phyloP scores from a whole-genome alignment of 495 filamentous ascomycete species.

The Neurospora terricola region DNA sequence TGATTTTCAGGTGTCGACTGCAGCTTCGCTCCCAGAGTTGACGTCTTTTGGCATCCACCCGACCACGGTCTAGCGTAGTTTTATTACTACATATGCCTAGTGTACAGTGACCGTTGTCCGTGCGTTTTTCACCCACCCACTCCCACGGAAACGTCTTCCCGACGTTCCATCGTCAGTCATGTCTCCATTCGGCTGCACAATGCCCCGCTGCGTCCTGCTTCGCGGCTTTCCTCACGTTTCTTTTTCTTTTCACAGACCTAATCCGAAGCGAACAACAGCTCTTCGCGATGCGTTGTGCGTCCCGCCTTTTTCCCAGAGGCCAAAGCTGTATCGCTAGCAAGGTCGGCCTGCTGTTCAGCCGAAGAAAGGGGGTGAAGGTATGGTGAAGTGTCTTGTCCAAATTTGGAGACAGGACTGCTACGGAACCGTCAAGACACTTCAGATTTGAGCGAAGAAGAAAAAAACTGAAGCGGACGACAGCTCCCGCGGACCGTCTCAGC shows the following conservation, averaged over 20 bases:
- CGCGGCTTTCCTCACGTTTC: background rate
- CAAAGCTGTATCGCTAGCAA: background rate
- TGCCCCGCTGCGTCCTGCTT: background rate
- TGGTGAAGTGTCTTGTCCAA: background rate
- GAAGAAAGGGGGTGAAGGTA: background rate
- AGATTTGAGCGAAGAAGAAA: background rate
- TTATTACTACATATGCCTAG: background rate
- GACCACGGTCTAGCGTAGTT: background rate
- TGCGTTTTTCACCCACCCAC: background rate
- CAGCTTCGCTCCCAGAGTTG: background rate
- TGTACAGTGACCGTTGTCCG: background rate
- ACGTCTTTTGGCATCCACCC: background rate
- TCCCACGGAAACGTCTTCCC: background rate
- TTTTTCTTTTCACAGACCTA: background rate
- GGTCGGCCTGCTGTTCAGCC: background rate
- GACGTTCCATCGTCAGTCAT: background rate
- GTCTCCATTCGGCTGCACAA: background rate
- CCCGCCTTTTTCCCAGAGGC: background rate
- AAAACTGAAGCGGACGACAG: background rate
- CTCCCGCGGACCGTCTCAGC: background rate
- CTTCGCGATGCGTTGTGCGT: background rate
- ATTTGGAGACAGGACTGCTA: background rate
- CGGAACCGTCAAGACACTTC: background rate
- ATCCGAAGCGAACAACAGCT: background rate
- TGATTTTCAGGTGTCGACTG: background rate